Evolutionary conservation across 305 asterid species (phyloP).

Genomic region (Rubia occidens): DNA sequence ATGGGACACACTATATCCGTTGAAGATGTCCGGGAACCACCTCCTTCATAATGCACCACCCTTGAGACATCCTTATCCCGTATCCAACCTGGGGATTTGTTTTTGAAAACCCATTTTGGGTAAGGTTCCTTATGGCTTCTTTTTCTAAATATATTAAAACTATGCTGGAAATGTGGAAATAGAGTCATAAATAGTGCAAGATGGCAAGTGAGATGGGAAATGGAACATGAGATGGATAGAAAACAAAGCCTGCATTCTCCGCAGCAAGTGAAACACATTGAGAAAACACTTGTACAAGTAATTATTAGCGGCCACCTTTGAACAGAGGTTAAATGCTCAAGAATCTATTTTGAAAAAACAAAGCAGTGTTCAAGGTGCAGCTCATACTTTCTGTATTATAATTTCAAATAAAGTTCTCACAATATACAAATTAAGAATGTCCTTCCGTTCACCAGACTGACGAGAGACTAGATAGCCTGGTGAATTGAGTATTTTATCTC

Average conservation of each 20-base stretch:
- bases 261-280: background rate
- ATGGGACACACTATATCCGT: constrained; percentile 98
- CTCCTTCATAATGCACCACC: constrained; percentile 90
- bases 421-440: background rate
- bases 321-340: background rate
- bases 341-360: background rate
- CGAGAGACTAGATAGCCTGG: background rate
- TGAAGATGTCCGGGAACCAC: constrained; percentile 79
- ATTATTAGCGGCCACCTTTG: background rate
- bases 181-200: background rate
- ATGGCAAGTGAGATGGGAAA: background rate
- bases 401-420: background rate
- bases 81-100: constrained; percentile 59
- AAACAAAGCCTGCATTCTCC: constrained; percentile 1
- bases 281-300: background rate
- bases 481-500: background rate
- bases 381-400: background rate
- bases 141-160: background rate
- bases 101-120: background rate
- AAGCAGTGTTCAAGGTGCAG: background rate
- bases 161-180: background rate
- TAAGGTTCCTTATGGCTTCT: background rate
- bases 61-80: constrained; percentile 85
- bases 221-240: background rate
- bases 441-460: background rate